Conservation (phyloP, 495 filamentous ascomycete genomes). For the Annulohypoxylon nitens region DNA sequence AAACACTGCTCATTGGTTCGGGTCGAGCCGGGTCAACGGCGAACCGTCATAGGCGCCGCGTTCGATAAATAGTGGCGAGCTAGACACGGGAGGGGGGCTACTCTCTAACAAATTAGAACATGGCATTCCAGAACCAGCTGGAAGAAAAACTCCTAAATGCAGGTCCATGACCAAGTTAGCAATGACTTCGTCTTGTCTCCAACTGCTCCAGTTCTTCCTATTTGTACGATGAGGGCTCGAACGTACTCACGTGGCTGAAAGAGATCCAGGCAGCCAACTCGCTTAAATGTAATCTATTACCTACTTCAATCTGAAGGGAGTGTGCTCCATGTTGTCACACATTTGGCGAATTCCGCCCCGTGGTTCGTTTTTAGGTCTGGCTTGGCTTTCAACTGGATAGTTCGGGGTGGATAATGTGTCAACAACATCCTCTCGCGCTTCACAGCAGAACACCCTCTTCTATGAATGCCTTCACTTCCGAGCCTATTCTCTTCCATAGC, state of each 20-base stretch:
- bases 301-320: conserved; percentile 14
- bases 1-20: conserved; percentile 34
- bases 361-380: background rate
- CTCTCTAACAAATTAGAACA: conserved; percentile 36
- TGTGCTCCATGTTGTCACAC: conserved; percentile 3
- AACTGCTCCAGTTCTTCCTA: conserved; percentile 1
- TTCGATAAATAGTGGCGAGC: conserved; percentile 23
- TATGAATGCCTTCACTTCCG: background rate
- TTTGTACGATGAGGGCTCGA: conserved; percentile 7
- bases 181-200: conserved; percentile 14
- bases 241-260: conserved; percentile 25
- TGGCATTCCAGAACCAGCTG: conserved; percentile 19
- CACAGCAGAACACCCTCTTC: background rate
- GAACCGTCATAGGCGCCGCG: conserved; percentile 37
- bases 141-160: conserved; percentile 32
- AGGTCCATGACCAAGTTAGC: conserved; percentile 2
- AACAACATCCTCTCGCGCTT: background rate
- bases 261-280: conserved; percentile 22
- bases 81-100: conserved; percentile 21
- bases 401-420: conserved; percentile 8
- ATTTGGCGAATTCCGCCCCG: conserved; percentile 10
- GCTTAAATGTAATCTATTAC: conserved; percentile 29
- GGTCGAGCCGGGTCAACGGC: conserved; percentile 37
- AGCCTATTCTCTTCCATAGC: background rate
- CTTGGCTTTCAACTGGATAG: conserved; percentile 17